phyloP scores from a whole-genome alignment of 805 yeast genomes.

The Candida golubevii region DNA sequence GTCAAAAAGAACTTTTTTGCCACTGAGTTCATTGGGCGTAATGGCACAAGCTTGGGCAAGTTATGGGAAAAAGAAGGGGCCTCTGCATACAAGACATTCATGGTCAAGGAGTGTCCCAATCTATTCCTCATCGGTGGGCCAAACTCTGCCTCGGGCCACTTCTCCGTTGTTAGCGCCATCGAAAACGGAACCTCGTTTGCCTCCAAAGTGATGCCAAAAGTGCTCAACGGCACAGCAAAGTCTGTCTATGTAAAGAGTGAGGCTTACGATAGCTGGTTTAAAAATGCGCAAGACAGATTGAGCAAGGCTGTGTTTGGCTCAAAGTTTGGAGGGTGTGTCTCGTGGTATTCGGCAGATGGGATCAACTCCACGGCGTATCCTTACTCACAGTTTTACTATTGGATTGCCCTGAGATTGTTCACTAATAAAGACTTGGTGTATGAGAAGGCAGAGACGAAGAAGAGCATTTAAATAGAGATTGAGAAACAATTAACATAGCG shows the following conservation, averaged over 20 bases:
- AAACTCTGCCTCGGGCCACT: constrained; percentile 40
- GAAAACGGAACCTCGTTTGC: constrained; percentile 30
- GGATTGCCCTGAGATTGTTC: constrained; percentile 16
- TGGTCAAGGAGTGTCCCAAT: constrained; percentile 34
- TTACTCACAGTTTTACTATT: constrained; percentile 31
- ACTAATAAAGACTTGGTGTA: constrained; percentile 9
- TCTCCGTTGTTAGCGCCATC: constrained; percentile 37
- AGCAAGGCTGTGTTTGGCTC: constrained; percentile 33
- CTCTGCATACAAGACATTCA: constrained; percentile 33
- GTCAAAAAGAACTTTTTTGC: constrained; percentile 17
- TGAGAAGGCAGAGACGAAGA: constrained; percentile 9
- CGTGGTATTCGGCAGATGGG: constrained; percentile 34
- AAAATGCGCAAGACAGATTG: constrained; percentile 24
- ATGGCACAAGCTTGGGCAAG: constrained; percentile 20
- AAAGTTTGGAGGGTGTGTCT: constrained; percentile 36
- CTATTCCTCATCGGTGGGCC: constrained; percentile 36
- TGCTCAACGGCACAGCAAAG: constrained; percentile 25
- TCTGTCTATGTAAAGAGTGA: constrained; percentile 29
- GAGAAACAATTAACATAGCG: no score
- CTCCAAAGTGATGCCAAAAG: constrained; percentile 20
- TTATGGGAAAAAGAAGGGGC: constrained; percentile 30
- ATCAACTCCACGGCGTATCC: constrained; percentile 35
- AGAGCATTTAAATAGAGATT: neutral
- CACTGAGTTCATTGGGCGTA: constrained; percentile 23
- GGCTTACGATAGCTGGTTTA: constrained; percentile 34